phyloP scores from a whole-genome alignment of 345 rosid species.

The Passiflora organensis region DNA sequence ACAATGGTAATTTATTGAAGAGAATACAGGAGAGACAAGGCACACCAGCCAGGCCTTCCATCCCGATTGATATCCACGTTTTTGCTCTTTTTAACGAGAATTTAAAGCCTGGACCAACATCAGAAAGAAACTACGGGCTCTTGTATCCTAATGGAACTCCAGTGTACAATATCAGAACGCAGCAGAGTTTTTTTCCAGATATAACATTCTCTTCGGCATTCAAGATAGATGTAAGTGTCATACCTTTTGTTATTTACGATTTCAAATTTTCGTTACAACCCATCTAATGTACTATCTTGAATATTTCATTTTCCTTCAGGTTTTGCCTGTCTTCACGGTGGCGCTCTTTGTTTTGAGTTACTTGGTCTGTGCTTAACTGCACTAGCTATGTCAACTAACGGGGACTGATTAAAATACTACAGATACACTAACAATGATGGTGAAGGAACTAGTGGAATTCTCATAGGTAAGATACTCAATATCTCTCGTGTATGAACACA shows the following conservation, averaged over 20 bases:
- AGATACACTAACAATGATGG: background rate
- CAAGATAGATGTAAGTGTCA: conserved; percentile 34
- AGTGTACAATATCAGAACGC: conserved; percentile 54
- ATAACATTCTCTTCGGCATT: conserved; percentile 34
- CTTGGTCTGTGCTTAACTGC: conserved; percentile 15
- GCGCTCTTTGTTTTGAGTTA: conserved; percentile 23
- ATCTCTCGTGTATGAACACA: no score
- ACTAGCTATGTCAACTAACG: background rate
- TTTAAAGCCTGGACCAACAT: conserved; percentile 53
- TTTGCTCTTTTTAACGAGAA: conserved; percentile 82
- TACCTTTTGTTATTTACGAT: background rate
- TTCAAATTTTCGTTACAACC: background rate
- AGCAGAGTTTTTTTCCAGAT: conserved; percentile 66
- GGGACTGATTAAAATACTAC: background rate
- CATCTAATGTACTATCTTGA: conserved; percentile 13
- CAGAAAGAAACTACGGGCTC: conserved; percentile 76
- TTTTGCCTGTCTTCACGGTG: conserved; percentile 24
- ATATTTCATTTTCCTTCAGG: conserved; percentile 33
- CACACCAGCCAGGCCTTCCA: conserved; percentile 79
- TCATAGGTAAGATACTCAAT: no score
- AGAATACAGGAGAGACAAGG: conserved; percentile 42
- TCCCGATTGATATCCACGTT: conserved; percentile 58
- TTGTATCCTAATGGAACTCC: conserved; percentile 65
- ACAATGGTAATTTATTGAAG: conserved; percentile 46
- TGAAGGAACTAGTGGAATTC: background rate